Base-by-base conservation (phyloP, 2,329 filamentous ascomycete species). In the Pestalotiopsis sp. region DNA sequence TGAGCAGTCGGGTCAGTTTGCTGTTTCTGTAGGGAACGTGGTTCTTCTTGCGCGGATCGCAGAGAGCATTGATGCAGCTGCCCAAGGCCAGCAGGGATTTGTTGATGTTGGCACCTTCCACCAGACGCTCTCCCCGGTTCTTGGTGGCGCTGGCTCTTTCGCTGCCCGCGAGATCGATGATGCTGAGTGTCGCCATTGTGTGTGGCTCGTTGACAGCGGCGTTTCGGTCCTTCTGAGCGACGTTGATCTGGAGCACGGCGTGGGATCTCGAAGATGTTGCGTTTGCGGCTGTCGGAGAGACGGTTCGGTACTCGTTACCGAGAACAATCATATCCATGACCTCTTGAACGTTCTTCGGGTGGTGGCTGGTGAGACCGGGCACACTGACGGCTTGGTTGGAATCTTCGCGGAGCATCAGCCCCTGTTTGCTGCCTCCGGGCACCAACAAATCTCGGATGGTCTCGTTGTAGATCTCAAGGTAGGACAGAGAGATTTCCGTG, bases 251-350 rank as follows among this genome's bases (percentile, higher is more conserved):
- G 1, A 99, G 88, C 14, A 99, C 96, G 12, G 96, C 96, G 78
- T 99, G 96, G 1, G 96, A 99, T 79, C 96, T 91, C 11, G 96
- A 99, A 0, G 96, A 99, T 0, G 96, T 98, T 20, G 96, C 95
- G 78, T 99, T 99, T 74, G 96, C 96, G 82, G 95, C 95, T 7
- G 96, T 99, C 1, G 96, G 95, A 0, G 96, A 98, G 79, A 98
- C 96, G 3, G 96, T 99, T 59, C 96, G 91, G 80, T 92, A 94
- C 74, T 97, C 93, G 80, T 99, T 99, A 71, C 96, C 96, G 78
- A 91, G 90, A 67, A 99, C 92, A 77, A 99, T 98, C 88, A 99
- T 98, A 77, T 99, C 95, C 96, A 99, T 99, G 75, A 99, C 96
- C 81, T 99, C 92, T 77, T 97, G 90, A 14, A 98, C 96, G 77